phyloP scores from a whole-genome alignment of 192 early-diverging fungal species.

The Fimicolochytrium jonesii region DNA sequence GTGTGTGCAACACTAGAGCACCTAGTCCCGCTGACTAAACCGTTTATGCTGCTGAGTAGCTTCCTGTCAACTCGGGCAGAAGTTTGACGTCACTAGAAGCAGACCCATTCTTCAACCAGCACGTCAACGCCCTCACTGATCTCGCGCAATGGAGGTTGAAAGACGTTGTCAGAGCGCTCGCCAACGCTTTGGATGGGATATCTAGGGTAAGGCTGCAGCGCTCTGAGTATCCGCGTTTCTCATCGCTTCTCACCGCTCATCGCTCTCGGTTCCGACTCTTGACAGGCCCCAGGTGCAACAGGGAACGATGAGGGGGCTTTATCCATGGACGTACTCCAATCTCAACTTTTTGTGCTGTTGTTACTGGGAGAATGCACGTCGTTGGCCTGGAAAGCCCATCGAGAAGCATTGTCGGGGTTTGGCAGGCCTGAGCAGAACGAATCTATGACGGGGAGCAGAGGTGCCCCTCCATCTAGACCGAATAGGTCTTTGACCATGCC shows the following conservation, averaged over 20 bases:
- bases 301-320: no score
- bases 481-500: no score
- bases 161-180: constrained; percentile 63
- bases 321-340: constrained; percentile 75
- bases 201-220: constrained; percentile 47
- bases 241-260: constrained; percentile 10
- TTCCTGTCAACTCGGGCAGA: constrained; percentile 70
- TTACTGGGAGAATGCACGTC: constrained; percentile 82
- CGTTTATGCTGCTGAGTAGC: constrained; percentile 33
- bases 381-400: constrained; percentile 69
- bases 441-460: no score
- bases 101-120: constrained; percentile 77
- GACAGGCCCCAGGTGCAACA: constrained; percentile 53
- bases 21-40: not conserved
- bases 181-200: constrained; percentile 69
- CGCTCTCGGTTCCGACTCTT: not conserved
- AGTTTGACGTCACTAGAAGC: constrained; percentile 60
- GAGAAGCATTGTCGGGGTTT: not conserved
- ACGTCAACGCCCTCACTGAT: constrained; percentile 69
- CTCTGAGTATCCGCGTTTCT: not conserved
- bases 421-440: no score
- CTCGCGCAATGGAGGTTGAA: constrained; percentile 71
- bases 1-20: not conserved
- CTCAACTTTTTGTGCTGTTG: constrained; percentile 78
- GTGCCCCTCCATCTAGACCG: no score